Evolutionary conservation across 192 early-diverging fungal species (phyloP), one percentile per base, ranked within the genome.

Genomic region (Backusella circina): DNA sequence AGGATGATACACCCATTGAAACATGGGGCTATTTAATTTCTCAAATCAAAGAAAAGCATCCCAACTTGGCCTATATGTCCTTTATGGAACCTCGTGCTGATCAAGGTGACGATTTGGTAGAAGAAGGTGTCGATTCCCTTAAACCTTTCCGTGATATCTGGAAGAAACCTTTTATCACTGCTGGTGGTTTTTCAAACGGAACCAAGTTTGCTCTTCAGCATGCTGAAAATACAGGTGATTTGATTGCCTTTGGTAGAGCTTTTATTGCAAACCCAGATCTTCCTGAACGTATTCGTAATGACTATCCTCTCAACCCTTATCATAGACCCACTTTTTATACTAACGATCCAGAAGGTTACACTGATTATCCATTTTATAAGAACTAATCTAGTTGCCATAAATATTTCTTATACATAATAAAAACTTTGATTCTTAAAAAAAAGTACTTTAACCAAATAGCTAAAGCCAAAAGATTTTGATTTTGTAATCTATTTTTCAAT

Each of bases 61-160:
- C 82, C 26, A 33, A 73, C 0, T 35, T 83, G 32, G 82, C 76
- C 36, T 83, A 83, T 65, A 16, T 83, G 13, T 77, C 76, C 37
- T 77, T 83, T 35, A 44, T 77, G 7, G 82, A 83, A 41, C 37
- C 80, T 23, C 73, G 82, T 13, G 26, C 33, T 50, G 70, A 76
- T 44, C 32, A 38, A 30, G 90, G 95, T 72, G 94, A 69, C 35
- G n/a, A 47, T 28, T 65, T 21, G 16, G 26, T 80, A 23, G 66
- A 67, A 67, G 44, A 47, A 18, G 44, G 44, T 47, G 44, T 47
- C 16, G 44, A 47, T 6, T 18, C 44, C 6, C 15, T 47, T 47
- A 47, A 47, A 6, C 67, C 57, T 41, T 79, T 74, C 54, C 65
- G 51, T 2, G 28, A 57, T 12, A 47, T 75, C 57, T 73, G 79